Base-by-base conservation (phyloP, 352 stramenopile species). In the Globisporangium nagaii region DNA sequence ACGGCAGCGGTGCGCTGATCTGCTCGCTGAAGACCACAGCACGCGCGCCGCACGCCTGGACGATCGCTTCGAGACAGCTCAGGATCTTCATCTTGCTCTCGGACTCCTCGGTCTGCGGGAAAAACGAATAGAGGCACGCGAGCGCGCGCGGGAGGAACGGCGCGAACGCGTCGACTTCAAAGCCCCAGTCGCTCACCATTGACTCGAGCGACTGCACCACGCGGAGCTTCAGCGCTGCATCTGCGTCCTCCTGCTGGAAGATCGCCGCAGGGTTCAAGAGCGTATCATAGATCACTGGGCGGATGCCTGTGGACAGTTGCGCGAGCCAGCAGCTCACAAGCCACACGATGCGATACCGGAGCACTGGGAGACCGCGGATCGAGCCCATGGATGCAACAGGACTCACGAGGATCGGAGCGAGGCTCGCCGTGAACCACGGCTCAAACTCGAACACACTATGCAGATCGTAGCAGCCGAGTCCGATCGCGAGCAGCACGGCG, bases 391-490 rank as follows among this genome's bases (percentile, higher is more conserved):
- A 35, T 17, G 54, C 17, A 5, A 69, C 45, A 27, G 51, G 48
- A 22, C 65, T 65, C 5, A 81, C 56, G 6, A 95, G 59, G 20
- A 93, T 74, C 30, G 85, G 82, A 43, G 89, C 83, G 12, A 95
- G 68, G 35, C 85, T 79, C 32, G 62, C 49, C 0, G 88, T 64
- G 52, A 93, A 95, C 81, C 83, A 93, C 8, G 79, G 85, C 61
- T 93, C 83, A 62, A 95, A 95, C 19, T 93, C 83, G 40, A 95
- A 93, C 42, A 75, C 81, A 37, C 92, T 79, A 61, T 95, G 84
- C 7, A 95, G 76, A 51, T 93, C 84, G 60, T 93, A 95, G 59
- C 81, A 93, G 17, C 83, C 79, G 11, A 93, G 59, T 2, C 85
- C 85, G 41, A 91, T 80, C 25, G 83, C 83, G 22, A 95, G 67